phyloP scores from a whole-genome alignment of 83 land plant species.

The Thuja plicata region DNA sequence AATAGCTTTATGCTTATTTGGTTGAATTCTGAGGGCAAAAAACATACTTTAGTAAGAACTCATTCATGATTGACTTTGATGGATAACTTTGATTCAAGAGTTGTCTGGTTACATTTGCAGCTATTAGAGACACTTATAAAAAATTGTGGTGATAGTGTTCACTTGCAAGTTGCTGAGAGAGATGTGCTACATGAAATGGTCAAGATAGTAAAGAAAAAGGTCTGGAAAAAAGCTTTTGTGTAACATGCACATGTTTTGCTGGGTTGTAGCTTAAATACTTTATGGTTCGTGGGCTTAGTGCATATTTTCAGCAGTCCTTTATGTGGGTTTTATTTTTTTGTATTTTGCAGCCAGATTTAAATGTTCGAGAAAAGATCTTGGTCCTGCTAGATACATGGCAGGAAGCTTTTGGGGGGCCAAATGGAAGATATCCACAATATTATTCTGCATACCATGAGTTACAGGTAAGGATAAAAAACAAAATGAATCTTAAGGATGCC shows the following conservation, averaged over 20 bases:
- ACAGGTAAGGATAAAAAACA: slow-evolving; percentile 35
- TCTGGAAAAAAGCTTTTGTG: slow-evolving; percentile 18
- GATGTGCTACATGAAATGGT: slow-evolving; percentile 81
- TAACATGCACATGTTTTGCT: background rate
- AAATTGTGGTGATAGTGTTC: slow-evolving; percentile 74
- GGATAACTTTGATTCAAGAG: background rate
- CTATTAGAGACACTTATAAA: slow-evolving; percentile 73
- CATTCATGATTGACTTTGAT: background rate
- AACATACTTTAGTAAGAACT: background rate
- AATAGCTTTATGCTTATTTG: background rate
- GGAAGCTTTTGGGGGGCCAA: slow-evolving; percentile 93
- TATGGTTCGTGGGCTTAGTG: background rate
- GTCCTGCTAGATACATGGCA: slow-evolving; percentile 91
- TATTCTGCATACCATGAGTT: slow-evolving; percentile 81
- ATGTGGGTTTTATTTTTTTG: background rate
- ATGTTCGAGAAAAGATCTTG: slow-evolving; percentile 84
- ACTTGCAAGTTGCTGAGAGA: slow-evolving; percentile 68
- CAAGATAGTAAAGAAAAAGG: slow-evolving; percentile 78
- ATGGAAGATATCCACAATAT: slow-evolving; percentile 85
- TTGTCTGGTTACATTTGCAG: slow-evolving; percentile 31
- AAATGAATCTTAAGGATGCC: background rate
- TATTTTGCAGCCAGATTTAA: slow-evolving; percentile 63
- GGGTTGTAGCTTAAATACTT: background rate
- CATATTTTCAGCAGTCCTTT: background rate
- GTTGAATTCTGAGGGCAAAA: background rate